Evolutionary conservation across 805 yeast genomes (phyloP), one percentile per base, ranked within the genome.

Genomic region (Wickerhamomyces sydowiorum): DNA sequence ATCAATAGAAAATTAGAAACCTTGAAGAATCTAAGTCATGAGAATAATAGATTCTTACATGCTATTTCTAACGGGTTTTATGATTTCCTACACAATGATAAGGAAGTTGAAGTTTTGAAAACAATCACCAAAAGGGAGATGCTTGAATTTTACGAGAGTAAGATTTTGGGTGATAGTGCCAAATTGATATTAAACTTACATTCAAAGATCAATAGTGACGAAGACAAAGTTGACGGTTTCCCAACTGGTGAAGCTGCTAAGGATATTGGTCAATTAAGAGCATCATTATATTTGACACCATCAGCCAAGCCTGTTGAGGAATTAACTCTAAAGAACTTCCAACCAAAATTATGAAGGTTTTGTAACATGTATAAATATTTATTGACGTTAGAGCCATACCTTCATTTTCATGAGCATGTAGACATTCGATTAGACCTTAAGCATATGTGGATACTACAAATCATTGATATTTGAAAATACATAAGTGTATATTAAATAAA

Each of bases 11-110:
- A 86, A 51, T 62, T 76, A 33, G 86, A 85, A 54, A 86, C 84
- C 52, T 70, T 76, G 53, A 87, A 86, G 64, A 89, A 88, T 52
- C 69, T 90, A 63, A 66, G 69, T 41, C 96, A 91, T 58, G 98
- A 93, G 62, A 71, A 77, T 38, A 56, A 66, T 9, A 67, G 81
- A 52, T 82, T 76, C 60, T 80, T 88, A 76, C 69, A 73, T 41
- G 71, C 78, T 13, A 83, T 93, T 43, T 75, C 77, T 24, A 71
- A 78, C 43, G 96, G 96, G 6, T 84, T 69, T 61, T 90, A 84
- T 56, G 87, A 91, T 58, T 91, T 88, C 63, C 62, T 69, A 29
- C 70, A 75, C 41, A 69, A 78, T 44, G 75, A 69, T 30, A 64
- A 67, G 36, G 82, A 81, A 44, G 88, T 86, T 7, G 70, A 70